A percentile compares a stretch with the other conserved stretches of the same genome.
These are phyloP conservation scores for Neonectria magnoliae DNA, from an alignment of 2,329 filamentous ascomycete species.

Conservation along the genomic window DNA sequence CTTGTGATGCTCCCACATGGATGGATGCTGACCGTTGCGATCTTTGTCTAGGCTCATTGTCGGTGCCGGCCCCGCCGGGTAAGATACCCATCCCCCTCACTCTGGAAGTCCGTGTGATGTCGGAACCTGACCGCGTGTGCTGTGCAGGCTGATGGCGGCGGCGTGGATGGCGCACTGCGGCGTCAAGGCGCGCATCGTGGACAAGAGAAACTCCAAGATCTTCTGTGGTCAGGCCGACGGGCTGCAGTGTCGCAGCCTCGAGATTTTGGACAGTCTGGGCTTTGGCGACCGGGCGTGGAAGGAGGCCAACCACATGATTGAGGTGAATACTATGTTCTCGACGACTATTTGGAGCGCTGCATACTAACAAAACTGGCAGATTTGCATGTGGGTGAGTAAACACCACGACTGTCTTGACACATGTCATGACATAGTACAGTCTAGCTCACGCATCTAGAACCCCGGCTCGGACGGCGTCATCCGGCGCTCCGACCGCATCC, in stretches of 20 bases:
- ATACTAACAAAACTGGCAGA: neutral
- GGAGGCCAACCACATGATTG: constrained; percentile 75
- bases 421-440: neutral
- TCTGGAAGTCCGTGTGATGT: neutral
- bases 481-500: constrained; percentile 66
- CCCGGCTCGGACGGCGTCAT: constrained; percentile 68
- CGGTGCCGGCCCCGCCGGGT: constrained; percentile 26
- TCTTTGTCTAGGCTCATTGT: constrained; percentile 12
- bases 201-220: constrained; percentile 29
- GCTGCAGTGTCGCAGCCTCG: constrained; percentile 51
- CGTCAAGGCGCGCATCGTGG: constrained; percentile 27
- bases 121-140: neutral
- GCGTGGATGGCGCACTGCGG: constrained; percentile 28
- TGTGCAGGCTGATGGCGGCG: constrained; percentile 18
- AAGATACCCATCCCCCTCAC: neutral
- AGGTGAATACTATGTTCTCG: constrained; percentile 46
- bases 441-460: constrained; percentile 58
- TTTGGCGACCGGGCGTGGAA: constrained; percentile 72
- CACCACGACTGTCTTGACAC: no score
- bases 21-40: neutral
- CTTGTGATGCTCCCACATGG: neutral
- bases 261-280: constrained; percentile 79
- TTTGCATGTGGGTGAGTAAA: constrained; percentile 1
- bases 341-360: neutral
- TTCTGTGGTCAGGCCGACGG: constrained; percentile 26